Base-by-base conservation (phyloP, 768 basidiomycete genomes). In the Naganishia antarctica region DNA sequence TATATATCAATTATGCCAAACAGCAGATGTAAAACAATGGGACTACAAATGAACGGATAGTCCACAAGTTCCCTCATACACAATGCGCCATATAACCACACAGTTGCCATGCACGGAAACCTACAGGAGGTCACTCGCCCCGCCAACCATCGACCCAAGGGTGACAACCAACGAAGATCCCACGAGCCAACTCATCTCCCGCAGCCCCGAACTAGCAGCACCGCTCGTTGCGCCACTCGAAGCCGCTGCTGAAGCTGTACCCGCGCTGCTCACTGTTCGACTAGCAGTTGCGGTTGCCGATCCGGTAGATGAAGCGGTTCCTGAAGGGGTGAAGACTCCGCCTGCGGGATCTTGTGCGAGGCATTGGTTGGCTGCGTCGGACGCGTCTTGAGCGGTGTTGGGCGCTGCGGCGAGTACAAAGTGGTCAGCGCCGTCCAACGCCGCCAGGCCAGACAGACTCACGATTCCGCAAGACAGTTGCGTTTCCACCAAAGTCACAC, bases 401-500 rank as follows among this genome's bases (percentile, higher is more conserved):
- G 76, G 76, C 26, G 68, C 74, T 76, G 47, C 16, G 12, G 31
- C 46, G n/a, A 23, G 15, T 15, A n/a, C 15, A 48, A n/a, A n/a
- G n/a, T n/a, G n/a, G n/a, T n/a, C n/a, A n/a, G n/a, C n/a, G n/a
- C n/a, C n/a, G n/a, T n/a, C n/a, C n/a, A n/a, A n/a, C n/a, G 9
- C 34, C 9, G 23, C 25, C 28, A 3, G 21, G 0, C 12, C 6
- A 41, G 15, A 9, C 8, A 16, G 18, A 74, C 75, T 74, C 65
- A 76, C 75, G 53, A 21, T 69, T 68, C 15, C 60, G 32, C 21
- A 66, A 67, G 68, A 90, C 80, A 16, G 89, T 90, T 5, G 86
- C 91, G 73, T 96, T 96, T 8, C 91, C 90, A 59, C 77, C 76
- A 74, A 96, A 94, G 79, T 82, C 84, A 79, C 91, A 94, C 8